A percentile compares a stretch with the other conserved stretches of the same genome.
These are phyloP conservation scores for Tetrastigma voinierianum DNA, from an alignment of 164 flowering plant species.

Conservation along the genomic window DNA sequence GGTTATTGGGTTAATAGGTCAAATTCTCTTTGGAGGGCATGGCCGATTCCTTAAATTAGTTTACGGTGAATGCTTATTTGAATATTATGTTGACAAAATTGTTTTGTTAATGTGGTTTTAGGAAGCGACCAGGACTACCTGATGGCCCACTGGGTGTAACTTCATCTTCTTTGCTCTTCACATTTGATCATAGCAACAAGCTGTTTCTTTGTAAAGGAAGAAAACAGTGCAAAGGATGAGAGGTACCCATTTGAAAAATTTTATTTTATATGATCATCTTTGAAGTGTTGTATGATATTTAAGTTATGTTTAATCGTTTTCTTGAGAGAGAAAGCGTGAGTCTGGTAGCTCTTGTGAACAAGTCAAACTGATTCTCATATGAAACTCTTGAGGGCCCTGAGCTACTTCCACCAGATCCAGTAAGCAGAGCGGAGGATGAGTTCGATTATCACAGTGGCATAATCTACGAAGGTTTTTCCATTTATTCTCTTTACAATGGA, in stretches of 20 bases:
- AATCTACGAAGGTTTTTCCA: constrained; percentile 5
- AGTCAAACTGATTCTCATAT: constrained; percentile 59
- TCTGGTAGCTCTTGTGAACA: constrained; percentile 38
- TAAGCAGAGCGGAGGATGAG: constrained; percentile 83
- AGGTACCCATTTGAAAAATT: constrained; percentile 34
- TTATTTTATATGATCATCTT: neutral
- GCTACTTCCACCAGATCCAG: constrained; percentile 53
- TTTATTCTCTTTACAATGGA: neutral
- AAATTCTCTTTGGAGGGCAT: too few relatives aligned
- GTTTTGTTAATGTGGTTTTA: constrained; percentile 19
- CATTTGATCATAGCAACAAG: constrained; percentile 36
- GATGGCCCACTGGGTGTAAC: constrained; percentile 39
- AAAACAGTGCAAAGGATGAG: constrained; percentile 31
- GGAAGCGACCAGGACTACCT: constrained; percentile 43
- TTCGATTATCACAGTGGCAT: constrained; percentile 74
- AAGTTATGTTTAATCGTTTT: neutral
- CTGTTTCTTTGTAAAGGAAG: constrained; percentile 37
- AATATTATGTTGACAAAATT: neutral
- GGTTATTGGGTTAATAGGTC: too few relatives aligned
- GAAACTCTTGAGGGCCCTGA: constrained; percentile 77
- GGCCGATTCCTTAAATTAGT: too few relatives aligned
- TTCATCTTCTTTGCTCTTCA: constrained; percentile 37
- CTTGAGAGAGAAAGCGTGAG: constrained; percentile 57
- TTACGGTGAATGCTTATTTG: neutral
- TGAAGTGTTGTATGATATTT: neutral